Conservation (phyloP, 148 eudicot species). For the Diospyros lotus region DNA sequence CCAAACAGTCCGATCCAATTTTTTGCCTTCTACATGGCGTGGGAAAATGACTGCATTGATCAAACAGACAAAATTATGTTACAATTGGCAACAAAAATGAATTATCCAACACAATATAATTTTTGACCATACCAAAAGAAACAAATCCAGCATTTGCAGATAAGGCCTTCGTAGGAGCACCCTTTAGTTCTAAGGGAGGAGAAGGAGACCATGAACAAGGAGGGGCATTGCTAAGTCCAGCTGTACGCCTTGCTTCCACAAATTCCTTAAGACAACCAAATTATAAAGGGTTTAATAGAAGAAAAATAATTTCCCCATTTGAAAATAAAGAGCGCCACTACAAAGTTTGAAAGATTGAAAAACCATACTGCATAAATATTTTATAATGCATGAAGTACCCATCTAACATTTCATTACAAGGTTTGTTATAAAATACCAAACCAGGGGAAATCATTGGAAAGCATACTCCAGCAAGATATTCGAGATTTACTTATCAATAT, state of each 20-base stretch:
- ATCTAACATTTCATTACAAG: neutral
- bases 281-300: neutral
- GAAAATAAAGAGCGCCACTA: neutral
- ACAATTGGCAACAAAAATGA: neutral
- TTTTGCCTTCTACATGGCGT: slow-evolving; percentile 88
- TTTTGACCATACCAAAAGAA: slow-evolving; percentile 53
- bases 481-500: neutral
- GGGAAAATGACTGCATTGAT: slow-evolving; percentile 63
- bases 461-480: neutral
- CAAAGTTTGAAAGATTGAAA: neutral
- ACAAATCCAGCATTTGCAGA: slow-evolving; percentile 95
- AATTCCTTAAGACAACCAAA: slow-evolving; percentile 53
- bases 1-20: slow-evolving; percentile 90
- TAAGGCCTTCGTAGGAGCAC: slow-evolving; percentile 53
- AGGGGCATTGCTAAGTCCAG: slow-evolving; percentile 79
- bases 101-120: slow-evolving; percentile 15
- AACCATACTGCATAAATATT: neutral
- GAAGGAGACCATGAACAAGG: slow-evolving; percentile 86
- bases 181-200: slow-evolving; percentile 81
- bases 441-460: neutral
- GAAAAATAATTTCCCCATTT: neutral
- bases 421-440: slow-evolving; percentile 3
- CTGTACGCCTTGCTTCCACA: slow-evolving; percentile 73
- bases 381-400: slow-evolving; percentile 1
- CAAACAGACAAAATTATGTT: slow-evolving; percentile 15